A percentile compares a stretch with the other conserved stretches of the same genome.
Conservation (phyloP, 441 rosid species). For the Gossypium aridum region DNA sequence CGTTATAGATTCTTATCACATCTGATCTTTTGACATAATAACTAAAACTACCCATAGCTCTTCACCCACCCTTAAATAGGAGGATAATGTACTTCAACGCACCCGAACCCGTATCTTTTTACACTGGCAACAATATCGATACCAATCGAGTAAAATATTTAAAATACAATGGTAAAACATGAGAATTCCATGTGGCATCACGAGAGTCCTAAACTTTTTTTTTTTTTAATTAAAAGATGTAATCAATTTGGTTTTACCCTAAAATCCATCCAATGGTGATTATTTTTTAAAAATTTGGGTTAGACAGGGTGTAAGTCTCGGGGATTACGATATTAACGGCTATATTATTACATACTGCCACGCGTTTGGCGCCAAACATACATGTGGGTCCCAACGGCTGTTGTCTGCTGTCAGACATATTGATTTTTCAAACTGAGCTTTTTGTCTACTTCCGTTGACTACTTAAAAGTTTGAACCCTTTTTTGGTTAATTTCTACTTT, state of each 20-base stretch:
- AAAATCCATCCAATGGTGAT: background rate
- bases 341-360: conserved; percentile 30
- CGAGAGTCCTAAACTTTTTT: background rate
- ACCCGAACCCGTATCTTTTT: rapidly evolving
- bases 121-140: rapidly evolving
- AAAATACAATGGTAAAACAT: background rate
- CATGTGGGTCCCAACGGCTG: conserved; percentile 13
- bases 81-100: no score
- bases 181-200: conserved; percentile 25
- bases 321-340: conserved; percentile 42
- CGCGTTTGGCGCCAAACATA: conserved; percentile 37
- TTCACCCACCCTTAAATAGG: no score
- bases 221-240: background rate
- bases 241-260: background rate
- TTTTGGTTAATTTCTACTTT: background rate
- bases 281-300: background rate
- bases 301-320: conserved; percentile 20
- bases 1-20: no score
- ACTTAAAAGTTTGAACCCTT: background rate
- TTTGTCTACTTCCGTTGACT: conserved; percentile 30
- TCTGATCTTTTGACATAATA: no score
- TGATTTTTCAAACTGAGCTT: conserved; percentile 4
- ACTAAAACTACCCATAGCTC: rapidly evolving
- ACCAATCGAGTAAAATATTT: no score
- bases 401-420: conserved; percentile 1